Base-by-base conservation (phyloP, 1,139 yeast genomes). In the Arxiozyma telluris region DNA sequence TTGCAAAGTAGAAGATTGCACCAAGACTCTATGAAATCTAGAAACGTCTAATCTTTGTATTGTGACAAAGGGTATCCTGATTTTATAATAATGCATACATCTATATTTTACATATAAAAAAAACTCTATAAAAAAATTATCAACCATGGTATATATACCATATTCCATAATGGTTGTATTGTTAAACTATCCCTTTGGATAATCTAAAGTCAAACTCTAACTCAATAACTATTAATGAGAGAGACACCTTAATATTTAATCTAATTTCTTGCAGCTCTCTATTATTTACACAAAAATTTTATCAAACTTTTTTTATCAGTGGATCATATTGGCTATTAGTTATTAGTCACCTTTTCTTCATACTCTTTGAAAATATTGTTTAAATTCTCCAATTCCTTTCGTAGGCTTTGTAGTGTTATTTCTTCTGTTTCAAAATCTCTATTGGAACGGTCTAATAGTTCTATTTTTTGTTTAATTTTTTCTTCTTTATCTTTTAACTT, bases 361-460 rank as follows among this genome's bases (percentile, higher is more conserved):
- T 21, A 46, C 15, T 22, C 20, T 46, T 46, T 27, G 23, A 46
- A 46, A 38, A 41, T 20, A 22, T 46, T 38, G 23, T 61, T 66
- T 58, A 76, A 65, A 53, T 67, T 75, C 38, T 77, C 80, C 44
- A 81, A 76, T 63, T 84, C 85, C 15, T 68, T 68, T 58, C 73
- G 72, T 42, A 80, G 69, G 18, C 71, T 68, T 44, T 68, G 60
- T 41, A 75, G 73, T 47, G 72, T 71, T 17, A 79, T 74, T 55
- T 82, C 75, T 44, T 79, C 76, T 4, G 83, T 81, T 49, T 80
- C 83, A 52, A 83, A 76, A 67, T 87, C 95, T 39, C 86, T 83
- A 53, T 80, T 77, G 62, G 80, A 80, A 23, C 87, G 87, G 41
- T 83, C 76, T 20, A 79, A 75, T 62, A 85, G 75, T 55, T 85